Percentiles rank a stretch among this genome's conserved stretches.
Conservation (phyloP, 2,329 filamentous ascomycete species). For the Fusarium sp. region DNA sequence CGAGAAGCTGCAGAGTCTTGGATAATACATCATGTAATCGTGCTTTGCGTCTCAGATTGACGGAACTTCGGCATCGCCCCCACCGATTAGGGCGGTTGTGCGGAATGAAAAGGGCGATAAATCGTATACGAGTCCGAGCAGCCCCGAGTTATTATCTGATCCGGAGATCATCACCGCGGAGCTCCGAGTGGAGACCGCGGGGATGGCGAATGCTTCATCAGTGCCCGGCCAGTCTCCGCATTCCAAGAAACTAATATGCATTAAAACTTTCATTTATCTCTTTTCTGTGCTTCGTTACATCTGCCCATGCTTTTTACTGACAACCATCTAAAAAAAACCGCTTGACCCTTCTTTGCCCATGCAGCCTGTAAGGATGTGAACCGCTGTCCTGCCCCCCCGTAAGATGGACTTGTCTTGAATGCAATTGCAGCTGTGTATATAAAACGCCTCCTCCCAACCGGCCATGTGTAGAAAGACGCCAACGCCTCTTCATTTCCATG, state of each 20-base stretch:
- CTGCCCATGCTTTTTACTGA: slow-evolving; percentile 43
- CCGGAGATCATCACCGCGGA: not conserved
- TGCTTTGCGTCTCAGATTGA: slow-evolving; percentile 12
- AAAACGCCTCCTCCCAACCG: slow-evolving; percentile 42
- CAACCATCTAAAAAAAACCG: slow-evolving; percentile 43
- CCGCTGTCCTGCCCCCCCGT: slow-evolving; percentile 33
- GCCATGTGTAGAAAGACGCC: slow-evolving; percentile 44
- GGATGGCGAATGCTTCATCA: not conserved
- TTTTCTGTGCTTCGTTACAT: slow-evolving; percentile 44
- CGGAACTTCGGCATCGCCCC: slow-evolving; percentile 31
- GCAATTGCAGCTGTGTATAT: slow-evolving; percentile 43
- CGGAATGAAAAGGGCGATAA: not conserved
- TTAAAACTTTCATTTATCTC: slow-evolving; percentile 43
- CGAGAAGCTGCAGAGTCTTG: not conserved
- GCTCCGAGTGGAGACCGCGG: not conserved
- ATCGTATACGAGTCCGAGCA: not conserved
- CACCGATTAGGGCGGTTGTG: not conserved
- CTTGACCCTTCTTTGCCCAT: slow-evolving; percentile 39
- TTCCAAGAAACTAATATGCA: slow-evolving; percentile 1
- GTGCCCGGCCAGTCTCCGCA: not conserved
- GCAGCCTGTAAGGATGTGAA: slow-evolving; percentile 40
- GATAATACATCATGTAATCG: slow-evolving; percentile 24
- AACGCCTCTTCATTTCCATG: slow-evolving; percentile 41
- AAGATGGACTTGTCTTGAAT: slow-evolving; percentile 38
- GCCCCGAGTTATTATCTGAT: not conserved